Conservation (phyloP, 768 basidiomycete genomes). For the Rubroboletus pulcherrimus region DNA sequence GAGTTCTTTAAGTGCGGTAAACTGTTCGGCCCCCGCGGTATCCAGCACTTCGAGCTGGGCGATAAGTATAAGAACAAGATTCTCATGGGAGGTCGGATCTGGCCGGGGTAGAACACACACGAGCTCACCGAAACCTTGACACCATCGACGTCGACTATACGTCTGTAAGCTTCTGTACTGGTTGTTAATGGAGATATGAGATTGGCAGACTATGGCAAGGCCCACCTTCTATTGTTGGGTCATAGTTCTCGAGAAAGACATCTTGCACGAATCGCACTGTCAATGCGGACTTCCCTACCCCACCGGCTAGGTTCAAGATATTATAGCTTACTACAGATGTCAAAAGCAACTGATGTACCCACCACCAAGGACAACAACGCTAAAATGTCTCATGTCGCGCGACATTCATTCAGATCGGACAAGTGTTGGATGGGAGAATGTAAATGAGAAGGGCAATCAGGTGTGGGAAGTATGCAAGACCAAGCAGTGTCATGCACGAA, state of each 20-base stretch:
- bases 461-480: slow-evolving; percentile 22
- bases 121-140: slow-evolving; percentile 52
- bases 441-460: background rate
- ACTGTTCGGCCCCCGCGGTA: slow-evolving; percentile 85
- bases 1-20: slow-evolving; percentile 73
- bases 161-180: slow-evolving; percentile 64
- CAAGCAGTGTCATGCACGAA: slow-evolving; percentile 15
- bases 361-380: slow-evolving; percentile 81
- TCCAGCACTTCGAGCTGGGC: slow-evolving; percentile 74
- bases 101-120: slow-evolving; percentile 17
- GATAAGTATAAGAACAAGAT: slow-evolving; percentile 12
- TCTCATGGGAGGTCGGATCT: slow-evolving; percentile 2
- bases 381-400: slow-evolving; percentile 62
- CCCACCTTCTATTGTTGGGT: slow-evolving; percentile 81
- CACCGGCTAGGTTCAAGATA: slow-evolving; percentile 55
- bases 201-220: background rate
- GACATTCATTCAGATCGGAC: slow-evolving; percentile 1
- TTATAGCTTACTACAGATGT: background rate
- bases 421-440: slow-evolving; percentile 10
- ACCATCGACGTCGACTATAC: slow-evolving; percentile 62
- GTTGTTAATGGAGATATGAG: slow-evolving; percentile 7
- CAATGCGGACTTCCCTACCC: slow-evolving; percentile 85
- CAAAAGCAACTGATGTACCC: slow-evolving; percentile 20
- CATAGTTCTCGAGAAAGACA: slow-evolving; percentile 71
- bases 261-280: slow-evolving; percentile 76